These are phyloP conservation scores for Adansonia gregorii DNA, from an alignment of 441 rosid species.

Conservation along the genomic window DNA sequence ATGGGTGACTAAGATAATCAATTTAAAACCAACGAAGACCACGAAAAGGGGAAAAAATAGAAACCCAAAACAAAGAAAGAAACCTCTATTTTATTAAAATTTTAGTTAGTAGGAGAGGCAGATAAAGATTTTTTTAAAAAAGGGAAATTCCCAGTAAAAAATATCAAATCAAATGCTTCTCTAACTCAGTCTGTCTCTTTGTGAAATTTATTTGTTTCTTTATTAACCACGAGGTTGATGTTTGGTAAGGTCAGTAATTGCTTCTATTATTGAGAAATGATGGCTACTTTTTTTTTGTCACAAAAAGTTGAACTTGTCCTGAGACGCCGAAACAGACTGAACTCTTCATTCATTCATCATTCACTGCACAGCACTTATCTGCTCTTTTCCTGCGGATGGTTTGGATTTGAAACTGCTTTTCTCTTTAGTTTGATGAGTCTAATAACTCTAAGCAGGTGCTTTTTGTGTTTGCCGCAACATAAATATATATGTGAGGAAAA, in stretches of 20 bases:
- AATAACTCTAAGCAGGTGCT: neutral
- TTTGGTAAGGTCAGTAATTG: slow-evolving; percentile 36
- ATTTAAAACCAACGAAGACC: neutral
- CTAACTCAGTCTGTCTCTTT: slow-evolving; percentile 7
- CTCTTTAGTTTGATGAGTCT: neutral
- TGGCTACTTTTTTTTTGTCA: slow-evolving; percentile 29
- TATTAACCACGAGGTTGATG: slow-evolving; percentile 41
- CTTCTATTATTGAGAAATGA: slow-evolving; percentile 46
- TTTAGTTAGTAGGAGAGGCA: neutral
- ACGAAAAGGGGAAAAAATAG: neutral
- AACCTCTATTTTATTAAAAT: neutral
- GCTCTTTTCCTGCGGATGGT: slow-evolving; percentile 30
- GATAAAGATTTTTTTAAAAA: neutral
- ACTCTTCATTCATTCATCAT: slow-evolving; percentile 28
- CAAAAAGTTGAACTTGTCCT: slow-evolving; percentile 37
- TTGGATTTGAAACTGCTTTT: neutral
- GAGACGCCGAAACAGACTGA: slow-evolving; percentile 21
- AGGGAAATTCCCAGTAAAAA: slow-evolving; percentile 18
- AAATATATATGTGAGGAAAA: neutral
- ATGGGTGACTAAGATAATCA: neutral
- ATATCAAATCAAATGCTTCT: slow-evolving; percentile 31
- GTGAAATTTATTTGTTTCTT: slow-evolving; percentile 32
- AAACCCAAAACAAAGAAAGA: neutral
- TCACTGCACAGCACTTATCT: slow-evolving; percentile 28
- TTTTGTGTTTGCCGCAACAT: neutral